Evolutionary conservation across 2,329 filamentous ascomycete species (phyloP), one percentile per base, ranked within the genome.

Genomic region (Didymella keratinophila): DNA sequence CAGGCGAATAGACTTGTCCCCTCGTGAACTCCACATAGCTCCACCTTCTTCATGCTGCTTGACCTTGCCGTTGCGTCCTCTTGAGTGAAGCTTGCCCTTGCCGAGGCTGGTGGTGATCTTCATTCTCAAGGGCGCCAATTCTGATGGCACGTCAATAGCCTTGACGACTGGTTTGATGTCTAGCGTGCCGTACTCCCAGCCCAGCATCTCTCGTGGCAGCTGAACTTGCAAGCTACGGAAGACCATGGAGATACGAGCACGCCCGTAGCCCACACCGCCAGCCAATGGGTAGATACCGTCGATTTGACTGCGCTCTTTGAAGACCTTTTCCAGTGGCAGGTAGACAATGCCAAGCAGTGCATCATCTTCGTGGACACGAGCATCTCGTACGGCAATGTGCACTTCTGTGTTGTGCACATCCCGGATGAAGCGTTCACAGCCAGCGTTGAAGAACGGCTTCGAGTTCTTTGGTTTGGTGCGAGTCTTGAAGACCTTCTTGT

Each of bases 391-490:
- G 1, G 84, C 81, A 28, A 93, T 78, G 63, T 90, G 87, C 30
- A 92, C 80, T 71, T 92, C 89, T 1, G 87, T 84, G 12, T 82
- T 85, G 16, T 80, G 81, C 84, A 89, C 91, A 70, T 92, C 87
- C 12, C 85, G 81, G 37, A 92, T 82, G 62, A 91, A 91, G 5
- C 88, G 84, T 72, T 93, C 90, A 2, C 86, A 90, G 6, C 88
- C 88, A 2, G 90, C 89, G 63, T 92, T 92, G 80, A 90, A 92
- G 74, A 92, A 92, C 0, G 90, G 90, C 67, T 91, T 91, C 0
- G 87, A 83, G 61, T 91, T 92, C 77, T 91, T 91, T 1, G 90
- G 89, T 75, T 93, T 92, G 0, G 89, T 91, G 16, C 90, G 80
- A 2, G 89, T 91, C 66, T 84, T 87, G 78, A 88, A 93, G 12